phyloP scores from a whole-genome alignment of 805 yeast species.

The Ogataea allantospora region DNA sequence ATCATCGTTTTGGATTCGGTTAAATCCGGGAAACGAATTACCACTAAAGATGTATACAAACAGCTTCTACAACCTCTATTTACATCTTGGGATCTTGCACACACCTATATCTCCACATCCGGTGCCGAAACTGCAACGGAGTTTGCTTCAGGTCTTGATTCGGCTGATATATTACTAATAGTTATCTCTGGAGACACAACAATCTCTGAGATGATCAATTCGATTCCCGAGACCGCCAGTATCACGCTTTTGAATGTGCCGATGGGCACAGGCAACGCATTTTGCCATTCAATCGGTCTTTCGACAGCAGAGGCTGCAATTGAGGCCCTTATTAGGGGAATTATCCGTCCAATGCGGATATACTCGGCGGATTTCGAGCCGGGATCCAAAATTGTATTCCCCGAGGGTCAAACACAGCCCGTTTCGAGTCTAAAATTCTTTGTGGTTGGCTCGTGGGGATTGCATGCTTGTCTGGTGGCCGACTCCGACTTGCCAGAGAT shows the following conservation, averaged over 20 bases:
- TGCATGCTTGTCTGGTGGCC: conserved; percentile 83
- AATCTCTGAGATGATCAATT: conserved; percentile 70
- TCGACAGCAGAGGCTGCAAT: conserved; percentile 36
- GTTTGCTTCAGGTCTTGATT: conserved; percentile 35
- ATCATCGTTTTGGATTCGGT: conserved; percentile 45
- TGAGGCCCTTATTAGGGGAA: conserved; percentile 32
- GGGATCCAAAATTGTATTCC: conserved; percentile 22
- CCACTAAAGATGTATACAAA: conserved; percentile 37
- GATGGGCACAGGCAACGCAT: conserved; percentile 84
- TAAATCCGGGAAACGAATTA: conserved; percentile 46
- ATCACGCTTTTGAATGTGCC: conserved; percentile 49
- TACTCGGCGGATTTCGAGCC: conserved; percentile 45
- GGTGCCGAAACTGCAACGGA: conserved; percentile 38
- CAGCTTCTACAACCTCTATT: conserved; percentile 49
- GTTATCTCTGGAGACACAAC: conserved; percentile 88
- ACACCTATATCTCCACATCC: conserved; percentile 42
- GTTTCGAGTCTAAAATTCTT: conserved; percentile 34
- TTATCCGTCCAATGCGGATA: conserved; percentile 36
- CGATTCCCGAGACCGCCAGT: conserved; percentile 2
- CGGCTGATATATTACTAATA: conserved; percentile 43
- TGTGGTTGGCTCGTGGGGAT: conserved; percentile 80
- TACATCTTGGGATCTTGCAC: conserved; percentile 33
- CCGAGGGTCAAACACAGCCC: neutral
- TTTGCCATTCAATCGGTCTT: conserved; percentile 59
- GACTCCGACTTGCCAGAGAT: conserved; percentile 71